Percentiles rank a stretch among this genome's conserved stretches.
Conservation (phyloP, 1,284 basidiomycete genomes). For the Austroboletus novae-zelandiae region DNA sequence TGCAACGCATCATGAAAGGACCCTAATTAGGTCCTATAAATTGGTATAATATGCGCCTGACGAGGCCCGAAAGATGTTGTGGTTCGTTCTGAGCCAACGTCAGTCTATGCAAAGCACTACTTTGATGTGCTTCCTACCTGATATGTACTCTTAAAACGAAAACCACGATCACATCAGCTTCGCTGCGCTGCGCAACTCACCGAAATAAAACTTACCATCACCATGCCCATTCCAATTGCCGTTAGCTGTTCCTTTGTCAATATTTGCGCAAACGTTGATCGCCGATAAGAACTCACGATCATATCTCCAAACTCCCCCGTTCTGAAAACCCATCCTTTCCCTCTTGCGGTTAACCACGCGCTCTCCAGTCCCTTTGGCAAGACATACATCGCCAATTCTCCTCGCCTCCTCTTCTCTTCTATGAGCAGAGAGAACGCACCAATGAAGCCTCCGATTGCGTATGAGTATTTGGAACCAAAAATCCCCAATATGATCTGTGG, state of each 20-base stretch:
- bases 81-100: slow-evolving; percentile 72
- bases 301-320: slow-evolving; percentile 70
- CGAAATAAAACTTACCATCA: slow-evolving; percentile 62
- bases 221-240: slow-evolving; percentile 83
- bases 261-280: not conserved
- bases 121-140: slow-evolving; percentile 36
- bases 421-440: slow-evolving; percentile 81
- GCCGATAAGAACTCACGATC: slow-evolving; percentile 44
- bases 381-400: slow-evolving; percentile 93
- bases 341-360: slow-evolving; percentile 78
- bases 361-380: slow-evolving; percentile 90
- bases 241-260: slow-evolving; percentile 43
- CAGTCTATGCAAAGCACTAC: slow-evolving; percentile 11
- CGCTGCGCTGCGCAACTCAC: not conserved
- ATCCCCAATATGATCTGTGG: slow-evolving; percentile 51
- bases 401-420: slow-evolving; percentile 80
- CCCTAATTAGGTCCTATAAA: slow-evolving; percentile 81
- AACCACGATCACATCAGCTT: slow-evolving; percentile 8
- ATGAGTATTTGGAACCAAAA: slow-evolving; percentile 68
- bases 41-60: slow-evolving; percentile 87
- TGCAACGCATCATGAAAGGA: not conserved
- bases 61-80: slow-evolving; percentile 83
- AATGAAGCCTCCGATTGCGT: slow-evolving; percentile 75
- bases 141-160: slow-evolving; percentile 42
- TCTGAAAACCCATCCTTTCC: slow-evolving; percentile 75